A percentile compares a stretch with the other conserved stretches of the same genome.
Evolutionary conservation across 2,329 filamentous ascomycete species (phyloP).

Genomic region (Penicillium oxalicum): DNA sequence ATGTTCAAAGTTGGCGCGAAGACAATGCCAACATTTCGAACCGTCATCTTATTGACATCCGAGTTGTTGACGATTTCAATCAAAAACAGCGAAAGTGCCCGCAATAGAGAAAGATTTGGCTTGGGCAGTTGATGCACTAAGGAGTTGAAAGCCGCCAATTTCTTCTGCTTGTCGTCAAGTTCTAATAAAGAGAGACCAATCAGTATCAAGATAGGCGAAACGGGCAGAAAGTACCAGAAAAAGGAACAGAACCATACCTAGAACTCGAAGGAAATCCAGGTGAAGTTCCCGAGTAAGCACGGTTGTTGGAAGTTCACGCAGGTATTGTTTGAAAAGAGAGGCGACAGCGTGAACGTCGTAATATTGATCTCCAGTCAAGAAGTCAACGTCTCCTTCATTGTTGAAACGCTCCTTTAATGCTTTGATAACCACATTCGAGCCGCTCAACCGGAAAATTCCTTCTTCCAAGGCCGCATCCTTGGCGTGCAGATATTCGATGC

Average conservation of each 20-base stretch:
- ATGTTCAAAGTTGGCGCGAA: conserved; percentile 97
- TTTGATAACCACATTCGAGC: conserved; percentile 94
- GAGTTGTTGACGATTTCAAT: conserved; percentile 89
- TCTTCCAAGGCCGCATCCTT: conserved; percentile 81
- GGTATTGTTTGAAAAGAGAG: conserved; percentile 85
- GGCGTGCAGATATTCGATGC: conserved; percentile 82
- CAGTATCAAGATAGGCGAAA: background rate
- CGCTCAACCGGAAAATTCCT: conserved; percentile 92
- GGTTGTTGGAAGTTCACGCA: conserved; percentile 84
- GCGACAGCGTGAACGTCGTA: conserved; percentile 96
- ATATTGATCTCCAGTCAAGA: conserved; percentile 70
- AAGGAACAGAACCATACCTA: conserved; percentile 42
- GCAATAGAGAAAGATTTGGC: conserved; percentile 73
- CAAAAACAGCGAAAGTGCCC: conserved; percentile 79
- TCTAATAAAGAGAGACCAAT: conserved; percentile 44
- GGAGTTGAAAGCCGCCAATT: conserved; percentile 67
- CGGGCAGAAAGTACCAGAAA: background rate
- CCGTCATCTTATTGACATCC: conserved; percentile 93
- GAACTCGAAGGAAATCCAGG: conserved; percentile 76
- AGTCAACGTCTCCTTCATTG: conserved; percentile 80
- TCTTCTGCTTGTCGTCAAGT: conserved; percentile 66
- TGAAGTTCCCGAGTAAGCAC: conserved; percentile 89
- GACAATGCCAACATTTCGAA: conserved; percentile 94
- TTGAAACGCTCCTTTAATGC: conserved; percentile 89
- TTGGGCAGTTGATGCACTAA: conserved; percentile 74